phyloP scores from a whole-genome alignment of 2,329 filamentous ascomycete species.

The Phyllosticta capitalensis region DNA sequence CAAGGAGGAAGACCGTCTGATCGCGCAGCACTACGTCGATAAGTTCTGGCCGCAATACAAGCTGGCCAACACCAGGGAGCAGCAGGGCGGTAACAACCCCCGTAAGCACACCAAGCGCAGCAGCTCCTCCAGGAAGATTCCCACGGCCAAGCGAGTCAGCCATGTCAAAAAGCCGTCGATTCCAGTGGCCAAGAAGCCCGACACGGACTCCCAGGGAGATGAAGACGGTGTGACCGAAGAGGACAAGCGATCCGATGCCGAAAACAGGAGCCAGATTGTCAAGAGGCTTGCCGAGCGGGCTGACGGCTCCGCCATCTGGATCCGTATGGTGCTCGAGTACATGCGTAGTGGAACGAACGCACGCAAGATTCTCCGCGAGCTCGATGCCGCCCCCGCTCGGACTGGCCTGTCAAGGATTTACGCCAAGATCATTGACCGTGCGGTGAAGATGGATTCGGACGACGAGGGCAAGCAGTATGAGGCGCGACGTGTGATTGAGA shows the following conservation, averaged over 20 bases:
- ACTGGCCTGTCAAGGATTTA: background rate
- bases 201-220: background rate
- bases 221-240: background rate
- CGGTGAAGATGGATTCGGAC: background rate
- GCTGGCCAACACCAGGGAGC: background rate
- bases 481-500: background rate
- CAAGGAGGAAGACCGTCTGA: background rate
- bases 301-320: slow-evolving; percentile 1
- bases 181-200: background rate
- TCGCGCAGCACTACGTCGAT: background rate
- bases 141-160: background rate
- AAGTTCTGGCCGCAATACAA: background rate
- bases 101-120: background rate
- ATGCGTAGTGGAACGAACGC: background rate
- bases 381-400: background rate
- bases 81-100: background rate
- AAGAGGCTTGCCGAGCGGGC: background rate
- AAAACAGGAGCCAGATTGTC: background rate
- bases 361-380: background rate
- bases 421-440: background rate
- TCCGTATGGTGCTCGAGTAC: background rate
- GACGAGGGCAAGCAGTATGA: background rate
- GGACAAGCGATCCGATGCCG: background rate
- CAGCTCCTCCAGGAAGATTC: background rate
- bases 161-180: background rate